A percentile compares a stretch with the other conserved stretches of the same genome.
Conservation (phyloP, 768 basidiomycete species). For the Amanita fuliginea region DNA sequence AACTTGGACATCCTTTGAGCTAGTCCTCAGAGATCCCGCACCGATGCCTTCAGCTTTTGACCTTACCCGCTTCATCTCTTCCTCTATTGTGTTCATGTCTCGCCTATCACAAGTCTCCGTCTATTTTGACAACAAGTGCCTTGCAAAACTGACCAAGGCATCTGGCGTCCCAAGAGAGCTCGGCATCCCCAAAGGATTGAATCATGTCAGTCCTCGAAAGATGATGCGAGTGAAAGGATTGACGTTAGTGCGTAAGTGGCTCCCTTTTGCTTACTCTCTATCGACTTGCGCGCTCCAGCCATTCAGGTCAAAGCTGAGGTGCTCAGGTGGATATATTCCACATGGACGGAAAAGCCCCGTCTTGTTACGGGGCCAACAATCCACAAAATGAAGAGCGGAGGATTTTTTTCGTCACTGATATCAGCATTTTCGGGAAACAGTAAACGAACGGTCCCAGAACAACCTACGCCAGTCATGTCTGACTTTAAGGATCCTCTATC, state of each 20-base stretch:
- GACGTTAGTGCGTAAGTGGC: conserved; percentile 45
- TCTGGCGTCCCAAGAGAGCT: conserved; percentile 39
- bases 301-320: conserved; percentile 74
- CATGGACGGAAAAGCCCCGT: conserved; percentile 49
- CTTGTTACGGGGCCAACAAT: conserved; percentile 12
- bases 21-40: conserved; percentile 72
- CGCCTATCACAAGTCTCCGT: conserved; percentile 68
- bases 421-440: conserved; percentile 27
- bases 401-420: conserved; percentile 42
- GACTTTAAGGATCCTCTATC: conserved; percentile 22
- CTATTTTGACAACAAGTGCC: conserved; percentile 68
- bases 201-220: conserved; percentile 38
- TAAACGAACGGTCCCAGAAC: conserved; percentile 20
- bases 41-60: conserved; percentile 80
- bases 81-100: conserved; percentile 89
- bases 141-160: conserved; percentile 57
- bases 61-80: conserved; percentile 80
- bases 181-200: conserved; percentile 45
- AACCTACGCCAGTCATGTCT: not conserved
- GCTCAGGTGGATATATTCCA: conserved; percentile 67
- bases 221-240: conserved; percentile 64
- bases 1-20: conserved; percentile 83
- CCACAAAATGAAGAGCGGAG: conserved; percentile 19
- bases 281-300: conserved; percentile 23
- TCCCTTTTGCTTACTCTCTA: not conserved